These are phyloP conservation scores for Saccharomycopsis synnaedendra DNA, from an alignment of 805 yeast species.

Conservation along the genomic window DNA sequence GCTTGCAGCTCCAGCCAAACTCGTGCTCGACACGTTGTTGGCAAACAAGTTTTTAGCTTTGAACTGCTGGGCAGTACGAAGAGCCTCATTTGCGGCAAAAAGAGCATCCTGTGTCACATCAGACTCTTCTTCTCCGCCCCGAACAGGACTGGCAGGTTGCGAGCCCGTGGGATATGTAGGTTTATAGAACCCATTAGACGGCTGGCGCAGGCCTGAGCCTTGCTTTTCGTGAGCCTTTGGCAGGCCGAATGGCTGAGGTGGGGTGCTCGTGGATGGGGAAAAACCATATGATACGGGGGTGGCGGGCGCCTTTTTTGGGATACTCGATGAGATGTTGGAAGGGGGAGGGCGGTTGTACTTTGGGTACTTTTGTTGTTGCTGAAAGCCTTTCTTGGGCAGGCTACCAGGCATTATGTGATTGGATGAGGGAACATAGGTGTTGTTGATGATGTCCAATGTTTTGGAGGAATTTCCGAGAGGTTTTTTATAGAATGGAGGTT, in stretches of 20 bases:
- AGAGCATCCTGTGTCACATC: not conserved
- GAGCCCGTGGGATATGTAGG: too few species aligned
- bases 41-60: constrained; percentile 12
- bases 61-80: constrained; percentile 12
- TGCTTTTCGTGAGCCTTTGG: not conserved
- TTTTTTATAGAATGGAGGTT: constrained; percentile 6
- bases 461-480: constrained; percentile 11
- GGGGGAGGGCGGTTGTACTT: not conserved
- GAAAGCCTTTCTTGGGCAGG: constrained; percentile 63
- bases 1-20: too few species aligned
- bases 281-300: not conserved
- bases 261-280: not conserved
- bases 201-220: not conserved
- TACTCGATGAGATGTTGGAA: not conserved
- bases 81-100: constrained; percentile 13
- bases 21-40: not conserved
- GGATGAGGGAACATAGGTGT: constrained; percentile 54
- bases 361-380: constrained; percentile 25
- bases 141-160: too few species aligned
- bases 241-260: not conserved
- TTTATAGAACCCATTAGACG: not conserved
- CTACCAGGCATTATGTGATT: constrained; percentile 54
- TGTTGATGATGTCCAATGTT: constrained; percentile 44
- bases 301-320: constrained; percentile 5
- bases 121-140: not conserved